Evolutionary conservation across 1,139 yeast species (phyloP), one percentile per base, ranked within the genome.

Genomic region (Sugiyamaella xylanicola): DNA sequence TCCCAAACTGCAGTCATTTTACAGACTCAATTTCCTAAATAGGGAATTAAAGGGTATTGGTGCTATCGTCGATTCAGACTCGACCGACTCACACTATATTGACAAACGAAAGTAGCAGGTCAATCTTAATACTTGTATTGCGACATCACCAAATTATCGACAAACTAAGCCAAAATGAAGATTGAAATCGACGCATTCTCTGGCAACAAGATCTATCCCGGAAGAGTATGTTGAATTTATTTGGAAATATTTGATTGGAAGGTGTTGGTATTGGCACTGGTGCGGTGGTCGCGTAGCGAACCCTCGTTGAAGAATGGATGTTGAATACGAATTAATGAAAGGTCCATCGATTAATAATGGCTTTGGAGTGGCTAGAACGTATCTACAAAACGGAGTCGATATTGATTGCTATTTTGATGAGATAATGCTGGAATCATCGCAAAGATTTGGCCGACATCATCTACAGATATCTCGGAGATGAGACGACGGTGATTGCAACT

Each of bases 121-220:
- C 41, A 3, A 16, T 50, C 48, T 32, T 48, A 8, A 9, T 36
- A 50, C 46, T 49, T 55, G 37, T 47, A 35, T 45, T 46, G 42
- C 55, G 45, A 43, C 44, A 54, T 40, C 46, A 52, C 51, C 51
- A 41, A 55, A 52, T 21, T 50, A 52, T 42, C 56, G 35, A 49
- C 52, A 49, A 56, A 54, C 51, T 48, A 54, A 55, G 53, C 51
- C 61, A 56, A 68, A 81, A 95, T 93, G 99, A 93, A 93, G 96
- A 90, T 95, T 82, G 99, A 93, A 88, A 83, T 92, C 83, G 98
- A 93, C 82, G 88, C 98, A 78, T 93, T 93, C 85, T 92, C 99
- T 75, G 99, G 99, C 81, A 81, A 92, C 76, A 93, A 92, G 84
- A 93, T 93, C 86, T 95, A 93, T 96, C 99, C 99, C 84, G 98